Evolutionary conservation across 2,329 filamentous ascomycete species (phyloP), one percentile per base, ranked within the genome.

Genomic region (Apiospora kogelbergensis): DNA sequence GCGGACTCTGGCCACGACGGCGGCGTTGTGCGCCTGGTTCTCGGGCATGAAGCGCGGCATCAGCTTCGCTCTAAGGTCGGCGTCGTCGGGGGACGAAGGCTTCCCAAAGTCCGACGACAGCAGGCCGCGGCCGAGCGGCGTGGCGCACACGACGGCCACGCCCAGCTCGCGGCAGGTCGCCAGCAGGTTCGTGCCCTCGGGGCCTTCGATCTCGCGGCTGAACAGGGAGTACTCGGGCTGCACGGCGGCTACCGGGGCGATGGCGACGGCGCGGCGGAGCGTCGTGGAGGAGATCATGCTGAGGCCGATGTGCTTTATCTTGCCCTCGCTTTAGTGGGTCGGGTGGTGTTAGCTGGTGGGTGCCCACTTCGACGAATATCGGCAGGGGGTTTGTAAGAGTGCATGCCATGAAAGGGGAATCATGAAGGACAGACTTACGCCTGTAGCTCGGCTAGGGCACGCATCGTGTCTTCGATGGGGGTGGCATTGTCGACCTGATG

Each of bases 81-180:
- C 44, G 7, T 6, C 9, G 6, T 26, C 46, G 0, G 17, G 13
- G 70, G 24, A 69, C 40, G 40, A 42, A 13, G 40, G 11, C 13
- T 42, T 42, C 2, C 41, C 64, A 13, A 66, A 66, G 41, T 45
- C 20, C 3, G 87, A 87, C 0, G 86, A 84, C 24, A 91, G 74
- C 69, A 91, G 77, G 7, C 89, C 89, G 1, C 88, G 83, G 1
- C 88, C 88, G 2, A 91, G 82, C 2, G 89, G 89, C 15, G 83
- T 84, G 77, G 89, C 90, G 1, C 86, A 84, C 1, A 91, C 83
- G 4, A 88, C 78, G 0, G 86, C 80, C 1, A 89, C 80, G 1
- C 88, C 88, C 2, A 91, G 84, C 73, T 90, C 86, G 22, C 85
- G 83, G 70, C 83, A 86, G 0, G 88, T 87, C 40, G 81, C 77